Evolutionary conservation across 768 basidiomycete genomes (phyloP), one percentile per base, ranked within the genome.

Genomic region (Chalciporus piperatus): DNA sequence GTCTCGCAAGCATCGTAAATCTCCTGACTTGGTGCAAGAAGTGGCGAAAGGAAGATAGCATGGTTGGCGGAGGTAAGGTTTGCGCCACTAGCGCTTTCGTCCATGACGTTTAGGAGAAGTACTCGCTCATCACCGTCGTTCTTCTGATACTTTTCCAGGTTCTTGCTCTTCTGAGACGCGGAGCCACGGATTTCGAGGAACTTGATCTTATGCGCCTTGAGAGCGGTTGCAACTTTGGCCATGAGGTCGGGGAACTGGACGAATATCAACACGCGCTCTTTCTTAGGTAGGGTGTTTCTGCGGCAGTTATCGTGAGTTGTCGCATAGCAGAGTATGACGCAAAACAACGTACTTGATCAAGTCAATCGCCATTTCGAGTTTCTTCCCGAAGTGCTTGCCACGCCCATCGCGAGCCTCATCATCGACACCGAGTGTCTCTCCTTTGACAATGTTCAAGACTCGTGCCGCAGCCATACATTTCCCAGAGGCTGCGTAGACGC

Each of bases 231-330:
- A 27, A 97, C 89, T 68, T 96, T 97, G 64, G 84, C 84, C 81
- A 89, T 92, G 52, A 98, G 78, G 70, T 97, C 94, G 6, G 83
- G 85, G 77, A 95, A 98, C 64, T 98, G 95, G n/a, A 96, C 89
- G 71, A 98, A 98, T 55, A 98, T 81, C 40, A 98, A 80, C 16
- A 94, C 81, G 8, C 91, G 85, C 60, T 97, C 92, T 19, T 85
- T 74, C 57, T 82, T 81, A 10, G 87, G 83, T 42, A 93, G 78
- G 38, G 74, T 71, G 50, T 81, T 80, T 63, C 88, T 92, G 62
- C 20, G 45, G n/a, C 35, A 45, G 44, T 19, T 45, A 38, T 2
- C 4, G 17, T 30, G 27, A 28, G 35, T 50, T 2, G 49, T 30
- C 38, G 32, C 23, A 20, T 43, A 40, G n/a, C 13, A 9, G n/a